Conservation (phyloP, 768 basidiomycete genomes). For the Cystoderma amianthinum region DNA sequence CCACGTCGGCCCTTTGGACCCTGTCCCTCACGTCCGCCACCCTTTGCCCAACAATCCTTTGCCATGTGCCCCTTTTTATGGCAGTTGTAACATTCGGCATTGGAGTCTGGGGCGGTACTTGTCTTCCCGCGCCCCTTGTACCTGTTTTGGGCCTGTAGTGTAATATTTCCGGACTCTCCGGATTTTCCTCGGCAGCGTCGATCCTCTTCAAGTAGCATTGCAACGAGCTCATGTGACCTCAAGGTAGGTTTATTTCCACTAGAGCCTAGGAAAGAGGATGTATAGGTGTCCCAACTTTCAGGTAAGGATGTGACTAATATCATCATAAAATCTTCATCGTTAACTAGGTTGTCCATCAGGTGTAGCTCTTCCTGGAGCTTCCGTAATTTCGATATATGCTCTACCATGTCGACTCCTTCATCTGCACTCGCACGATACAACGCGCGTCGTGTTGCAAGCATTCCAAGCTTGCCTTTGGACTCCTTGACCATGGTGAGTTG, state of each 20-base stretch:
- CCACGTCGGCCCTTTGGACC: conserved; percentile 11
- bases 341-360: conserved; percentile 13
- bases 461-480: conserved; percentile 10
- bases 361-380: conserved; percentile 14
- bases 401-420: conserved; percentile 13
- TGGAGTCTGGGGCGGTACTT: conserved; percentile 2
- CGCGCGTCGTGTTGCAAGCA: conserved; percentile 10
- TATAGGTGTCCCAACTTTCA: conserved; percentile 19
- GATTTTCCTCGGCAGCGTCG: conserved; percentile 5
- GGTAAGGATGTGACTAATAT: conserved; percentile 19
- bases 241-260: conserved; percentile 10
- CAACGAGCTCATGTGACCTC: conserved; percentile 13
- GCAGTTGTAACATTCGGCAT: conserved; percentile 23
- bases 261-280: conserved; percentile 14
- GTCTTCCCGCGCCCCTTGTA: conserved; percentile 5
- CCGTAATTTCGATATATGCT: conserved; percentile 12
- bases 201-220: conserved; percentile 15
- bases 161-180: background rate
- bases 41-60: conserved; percentile 26
- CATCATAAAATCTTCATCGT: conserved; percentile 22
- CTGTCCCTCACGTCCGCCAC: conserved; percentile 30
- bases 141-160: background rate
- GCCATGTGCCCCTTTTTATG: conserved; percentile 18
- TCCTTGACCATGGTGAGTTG: conserved; percentile 13
- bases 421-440: conserved; percentile 10